These are phyloP conservation scores for Boletus sensibilis DNA, from an alignment of 768 basidiomycete genomes.

Conservation along the genomic window DNA sequence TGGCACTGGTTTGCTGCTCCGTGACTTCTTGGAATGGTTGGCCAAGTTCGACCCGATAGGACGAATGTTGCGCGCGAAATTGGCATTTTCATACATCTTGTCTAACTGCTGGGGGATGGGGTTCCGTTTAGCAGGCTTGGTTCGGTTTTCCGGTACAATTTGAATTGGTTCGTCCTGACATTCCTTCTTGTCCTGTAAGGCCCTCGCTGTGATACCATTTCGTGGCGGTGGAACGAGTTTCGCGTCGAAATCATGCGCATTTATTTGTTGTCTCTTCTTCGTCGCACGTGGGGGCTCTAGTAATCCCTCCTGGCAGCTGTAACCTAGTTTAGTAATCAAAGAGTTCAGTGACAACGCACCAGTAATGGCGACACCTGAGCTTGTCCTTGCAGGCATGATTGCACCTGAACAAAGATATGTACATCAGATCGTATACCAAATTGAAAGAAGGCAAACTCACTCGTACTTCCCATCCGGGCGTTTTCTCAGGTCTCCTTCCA, in stretches of 20 bases:
- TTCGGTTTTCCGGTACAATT: constrained; percentile 18
- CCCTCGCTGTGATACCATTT: constrained; percentile 3
- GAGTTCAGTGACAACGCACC: constrained; percentile 38
- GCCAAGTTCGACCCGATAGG: constrained; percentile 43
- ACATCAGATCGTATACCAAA: neutral
- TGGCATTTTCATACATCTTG: constrained; percentile 41
- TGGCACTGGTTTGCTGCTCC: constrained; percentile 29
- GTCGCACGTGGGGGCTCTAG: constrained; percentile 45
- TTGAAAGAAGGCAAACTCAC: constrained; percentile 36
- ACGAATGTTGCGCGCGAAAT: constrained; percentile 39
- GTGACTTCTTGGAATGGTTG: constrained; percentile 2
- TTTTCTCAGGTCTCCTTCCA: constrained; percentile 32
- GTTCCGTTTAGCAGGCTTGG: constrained; percentile 26
- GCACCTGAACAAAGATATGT: constrained; percentile 47
- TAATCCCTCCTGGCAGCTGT: constrained; percentile 75
- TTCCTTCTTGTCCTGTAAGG: constrained; percentile 2
- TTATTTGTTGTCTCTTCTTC: constrained; percentile 30
- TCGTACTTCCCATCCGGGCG: constrained; percentile 64
- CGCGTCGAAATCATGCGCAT: constrained; percentile 21
- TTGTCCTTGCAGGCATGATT: constrained; percentile 83
- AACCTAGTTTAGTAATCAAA: constrained; percentile 9
- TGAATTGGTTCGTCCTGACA: neutral
- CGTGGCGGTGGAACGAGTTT: neutral
- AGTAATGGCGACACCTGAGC: constrained; percentile 68
- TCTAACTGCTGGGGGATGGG: constrained; percentile 41